Evolutionary conservation across 2,329 filamentous ascomycete genomes (phyloP), one percentile per base, ranked within the genome.

Genomic region (Ascosphaera pollenicola): DNA sequence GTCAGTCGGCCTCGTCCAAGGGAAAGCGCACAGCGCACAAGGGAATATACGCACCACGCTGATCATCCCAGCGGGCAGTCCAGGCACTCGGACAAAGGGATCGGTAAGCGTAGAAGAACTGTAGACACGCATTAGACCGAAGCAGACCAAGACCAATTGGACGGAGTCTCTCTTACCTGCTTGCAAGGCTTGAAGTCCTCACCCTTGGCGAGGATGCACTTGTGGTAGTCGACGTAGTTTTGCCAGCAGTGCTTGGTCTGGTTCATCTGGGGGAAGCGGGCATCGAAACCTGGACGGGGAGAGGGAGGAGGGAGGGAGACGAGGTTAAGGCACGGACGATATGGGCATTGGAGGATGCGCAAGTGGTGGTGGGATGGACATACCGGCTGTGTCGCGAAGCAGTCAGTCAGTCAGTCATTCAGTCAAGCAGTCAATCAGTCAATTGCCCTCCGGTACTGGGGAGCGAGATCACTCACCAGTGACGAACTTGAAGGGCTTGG

Each of bases 191-290:
- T 78, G 63, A 95, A 95, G 59, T 94, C 85, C 70, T 95, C 87
- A 64, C 87, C 87, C 75, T 95, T 95, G 66, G 85, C 87, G 59
- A 78, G 69, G 64, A 94, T 84, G 71, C 89, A 98, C 75, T 98
- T 98, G 77, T 98, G 82, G 73, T 98, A 95, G 66, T 98, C 89
- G 69, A 98, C 89, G 68, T 98, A 98, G 75, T 98, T 98, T 65
- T 98, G 91, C 89, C 89, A 98, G 82, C 89, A 98, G 75, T 98
- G 85, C 79, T 94, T 94, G 66, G 85, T 76, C 63, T 66, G 63
- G 53, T 98, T 98, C 70, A 75, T 69, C 72, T 98, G 93, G 58
- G 89, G 89, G 70, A 95, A 98, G 63, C 89, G 87, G 64, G 89
- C 89, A 62, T 98, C 89, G 69, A 91, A 92, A 70, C 89, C 89